Percentiles rank a stretch among this genome's conserved stretches.
phyloP scores from a whole-genome alignment of 495 filamentous ascomycete genomes.

The Chaetomidium leptoderma region DNA sequence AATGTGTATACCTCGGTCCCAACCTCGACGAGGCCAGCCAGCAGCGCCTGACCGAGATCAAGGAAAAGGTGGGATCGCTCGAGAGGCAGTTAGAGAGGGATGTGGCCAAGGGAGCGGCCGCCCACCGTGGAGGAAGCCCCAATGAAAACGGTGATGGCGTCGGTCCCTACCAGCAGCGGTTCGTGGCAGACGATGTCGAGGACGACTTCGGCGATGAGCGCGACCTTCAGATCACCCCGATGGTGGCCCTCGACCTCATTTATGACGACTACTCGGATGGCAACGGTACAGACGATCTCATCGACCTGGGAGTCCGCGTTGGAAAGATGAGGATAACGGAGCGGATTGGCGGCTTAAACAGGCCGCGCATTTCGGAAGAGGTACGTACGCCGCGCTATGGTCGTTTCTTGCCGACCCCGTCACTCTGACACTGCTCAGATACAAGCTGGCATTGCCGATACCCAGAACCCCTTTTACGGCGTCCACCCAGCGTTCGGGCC shows the following conservation, averaged over 20 bases:
- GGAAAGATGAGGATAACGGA: constrained; percentile 70
- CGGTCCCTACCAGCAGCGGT: constrained; percentile 16
- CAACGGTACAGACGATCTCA: constrained; percentile 53
- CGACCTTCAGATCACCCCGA: constrained; percentile 49
- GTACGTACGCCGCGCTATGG: constrained; percentile 33
- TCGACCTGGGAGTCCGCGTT: constrained; percentile 65
- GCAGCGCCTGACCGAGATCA: constrained; percentile 60
- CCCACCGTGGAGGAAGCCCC: neutral
- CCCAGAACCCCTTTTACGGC: neutral
- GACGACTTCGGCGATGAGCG: constrained; percentile 42
- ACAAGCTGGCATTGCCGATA: constrained; percentile 23
- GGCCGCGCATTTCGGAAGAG: constrained; percentile 63
- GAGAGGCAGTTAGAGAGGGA: constrained; percentile 60
- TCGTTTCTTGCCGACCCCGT: neutral
- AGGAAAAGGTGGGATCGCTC: constrained; percentile 63
- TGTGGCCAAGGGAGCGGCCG: constrained; percentile 36
- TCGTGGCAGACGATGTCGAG: constrained; percentile 45
- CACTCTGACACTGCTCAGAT: constrained; percentile 21
- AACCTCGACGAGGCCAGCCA: constrained; percentile 58
- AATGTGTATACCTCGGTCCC: constrained; percentile 62
- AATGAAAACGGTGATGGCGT: neutral
- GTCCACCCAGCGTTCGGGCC: neutral
- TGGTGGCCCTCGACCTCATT: constrained; percentile 57
- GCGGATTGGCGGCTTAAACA: constrained; percentile 57
- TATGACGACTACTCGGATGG: constrained; percentile 58